Conservation (phyloP, 495 filamentous ascomycete genomes). For the Cetradonia linearis region DNA sequence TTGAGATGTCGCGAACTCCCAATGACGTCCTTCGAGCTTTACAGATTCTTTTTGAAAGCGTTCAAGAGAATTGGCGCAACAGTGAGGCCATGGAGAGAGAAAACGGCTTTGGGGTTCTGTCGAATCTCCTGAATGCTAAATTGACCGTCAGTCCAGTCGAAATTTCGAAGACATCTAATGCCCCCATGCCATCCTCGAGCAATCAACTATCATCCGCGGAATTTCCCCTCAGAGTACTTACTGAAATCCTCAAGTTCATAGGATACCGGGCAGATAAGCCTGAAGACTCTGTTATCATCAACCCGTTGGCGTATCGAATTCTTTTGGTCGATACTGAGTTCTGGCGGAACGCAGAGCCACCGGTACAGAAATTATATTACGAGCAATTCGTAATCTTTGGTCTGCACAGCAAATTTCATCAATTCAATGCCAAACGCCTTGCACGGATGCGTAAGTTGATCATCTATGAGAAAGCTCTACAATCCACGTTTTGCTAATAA, state of each 20-base stretch:
- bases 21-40: slow-evolving; percentile 65
- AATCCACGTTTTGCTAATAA: slow-evolving; percentile 15
- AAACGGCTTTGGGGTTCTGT: slow-evolving; percentile 85
- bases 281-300: slow-evolving; percentile 82
- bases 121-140: slow-evolving; percentile 65
- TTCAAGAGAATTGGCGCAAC: slow-evolving; percentile 87
- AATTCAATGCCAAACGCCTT: slow-evolving; percentile 80
- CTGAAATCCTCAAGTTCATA: slow-evolving; percentile 70
- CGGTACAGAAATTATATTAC: slow-evolving; percentile 80
- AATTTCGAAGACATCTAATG: slow-evolving; percentile 1
- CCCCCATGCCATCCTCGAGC: slow-evolving; percentile 13
- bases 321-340: slow-evolving; percentile 84
- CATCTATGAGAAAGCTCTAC: background rate
- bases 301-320: slow-evolving; percentile 85
- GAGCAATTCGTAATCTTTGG: slow-evolving; percentile 80
- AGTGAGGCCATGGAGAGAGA: slow-evolving; percentile 97
- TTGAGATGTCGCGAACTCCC: slow-evolving; percentile 62
- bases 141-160: slow-evolving; percentile 35
- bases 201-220: slow-evolving; percentile 29
- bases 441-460: slow-evolving; percentile 73
- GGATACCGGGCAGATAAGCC: slow-evolving; percentile 71
- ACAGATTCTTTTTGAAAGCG: slow-evolving; percentile 70
- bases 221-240: slow-evolving; percentile 62
- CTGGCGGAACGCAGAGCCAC: slow-evolving; percentile 67
- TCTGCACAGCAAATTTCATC: slow-evolving; percentile 73